Base-by-base conservation (phyloP, 306 rosid genomes). In the Coriaria nepalensis region DNA sequence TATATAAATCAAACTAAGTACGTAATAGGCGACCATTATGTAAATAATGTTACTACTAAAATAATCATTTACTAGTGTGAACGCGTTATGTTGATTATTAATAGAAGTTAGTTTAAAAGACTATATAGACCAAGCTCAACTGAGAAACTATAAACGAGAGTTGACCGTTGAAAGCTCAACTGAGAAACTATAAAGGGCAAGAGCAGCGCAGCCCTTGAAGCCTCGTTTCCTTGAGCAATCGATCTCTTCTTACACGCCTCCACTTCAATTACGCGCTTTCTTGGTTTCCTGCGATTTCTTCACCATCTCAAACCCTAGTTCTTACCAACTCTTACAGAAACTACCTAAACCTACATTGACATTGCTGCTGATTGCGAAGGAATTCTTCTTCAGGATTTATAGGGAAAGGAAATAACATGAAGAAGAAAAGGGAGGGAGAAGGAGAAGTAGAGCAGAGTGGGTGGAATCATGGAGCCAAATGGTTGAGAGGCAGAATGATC, bases 391-490 rank as follows among this genome's bases (percentile, higher is more conserved):
- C 29, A 20, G 29, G 3, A 37, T 15, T 48, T 2, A 20, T 5
- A 7, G 52, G 35, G 76, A 79, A 74, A 48, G 44, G 63, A 38
- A 29, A 8, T 14, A 10, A 45, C 36, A 12, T 7, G 7, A 37
- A 37, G 8, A 7, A 34, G 8, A 44, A n/a, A 10, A 60, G 35
- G 65, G 51, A 60, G 56, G 8, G 57, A 14, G 51, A 51, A 29
- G 37, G 33, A n/a, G 60, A 6, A 42, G 37, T 43, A 13, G 45
- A n/a, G 13, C 55, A 8, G 8, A 49, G 43, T 4, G 11, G n/a
- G 49, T 60, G 50, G 45, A 57, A 38, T 47, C 38, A 57, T n/a
- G 64, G 64, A 33, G 13, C 7, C 4, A 38, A 35, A 7, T 65
- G 70, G 64, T 0, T 10, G 13, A 45, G 64, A 51, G 55, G 64